Evolutionary conservation across 352 stramenopile species (phyloP).

Genomic region (Globisporangium cystogenes): DNA sequence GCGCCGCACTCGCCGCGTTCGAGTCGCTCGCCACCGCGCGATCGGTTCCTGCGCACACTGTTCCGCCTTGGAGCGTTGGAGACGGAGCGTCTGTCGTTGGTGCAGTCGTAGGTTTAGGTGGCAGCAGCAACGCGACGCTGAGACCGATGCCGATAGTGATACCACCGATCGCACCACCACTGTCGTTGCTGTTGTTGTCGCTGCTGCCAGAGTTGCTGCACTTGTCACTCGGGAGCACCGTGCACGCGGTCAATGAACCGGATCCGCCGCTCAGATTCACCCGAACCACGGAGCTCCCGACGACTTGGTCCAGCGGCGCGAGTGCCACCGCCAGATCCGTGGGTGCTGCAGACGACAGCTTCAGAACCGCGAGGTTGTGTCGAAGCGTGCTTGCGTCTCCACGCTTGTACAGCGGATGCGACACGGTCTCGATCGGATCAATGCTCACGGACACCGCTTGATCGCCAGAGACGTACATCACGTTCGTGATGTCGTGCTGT

Average conservation of each 20-base stretch:
- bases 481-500: background rate
- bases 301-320: background rate
- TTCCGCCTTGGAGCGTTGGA: background rate
- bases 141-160: background rate
- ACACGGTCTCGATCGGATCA: background rate
- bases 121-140: background rate
- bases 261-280: constrained; percentile 1
- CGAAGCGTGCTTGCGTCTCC: background rate
- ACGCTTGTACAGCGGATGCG: constrained; percentile 1
- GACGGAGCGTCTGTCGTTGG: background rate
- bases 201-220: background rate
- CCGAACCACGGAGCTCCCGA: constrained; percentile 2
- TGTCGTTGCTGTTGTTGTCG: no score
- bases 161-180: background rate
- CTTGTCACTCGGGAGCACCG: background rate
- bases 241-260: background rate
- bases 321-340: background rate
- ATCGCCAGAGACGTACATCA: background rate
- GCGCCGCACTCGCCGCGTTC: no score
- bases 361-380: constrained; percentile 5
- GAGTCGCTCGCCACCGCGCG: no score
- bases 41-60: background rate
- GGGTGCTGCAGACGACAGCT: background rate
- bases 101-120: background rate
- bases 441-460: background rate